These are phyloP conservation scores for Rhodotorula sphaerocarpa DNA, from an alignment of 768 basidiomycete species.

Conservation along the genomic window DNA sequence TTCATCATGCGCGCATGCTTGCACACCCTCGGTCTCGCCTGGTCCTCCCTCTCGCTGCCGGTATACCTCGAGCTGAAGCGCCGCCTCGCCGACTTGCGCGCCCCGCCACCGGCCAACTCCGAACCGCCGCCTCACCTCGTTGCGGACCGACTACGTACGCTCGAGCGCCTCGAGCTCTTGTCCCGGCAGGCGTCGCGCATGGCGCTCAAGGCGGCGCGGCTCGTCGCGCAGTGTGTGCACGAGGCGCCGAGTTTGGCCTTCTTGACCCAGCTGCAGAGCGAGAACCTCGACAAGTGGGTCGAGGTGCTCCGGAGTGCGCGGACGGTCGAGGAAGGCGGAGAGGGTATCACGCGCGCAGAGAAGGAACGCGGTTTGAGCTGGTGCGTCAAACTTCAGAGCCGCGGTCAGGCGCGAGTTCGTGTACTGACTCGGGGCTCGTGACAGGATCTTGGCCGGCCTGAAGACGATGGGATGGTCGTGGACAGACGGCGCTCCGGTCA, in stretches of 20 bases:
- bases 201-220: conserved; percentile 25
- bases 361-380: conserved; percentile 9
- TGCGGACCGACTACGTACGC: not conserved
- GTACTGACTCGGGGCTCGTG: fast-evolving
- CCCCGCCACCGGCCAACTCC: not conserved
- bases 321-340: conserved; percentile 19
- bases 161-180: conserved; percentile 18
- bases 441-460: conserved; percentile 28
- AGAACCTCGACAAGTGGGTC: conserved; percentile 24
- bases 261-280: conserved; percentile 21
- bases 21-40: conserved; percentile 31
- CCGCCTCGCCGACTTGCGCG: conserved; percentile 14
- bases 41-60: conserved; percentile 30
- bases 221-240: conserved; percentile 28
- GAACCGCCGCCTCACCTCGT: conserved; percentile 1
- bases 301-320: conserved; percentile 16
- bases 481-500: conserved; percentile 11
- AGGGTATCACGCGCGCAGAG: conserved; percentile 19
- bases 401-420: not conserved
- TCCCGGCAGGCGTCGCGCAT: conserved; percentile 6
- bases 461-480: conserved; percentile 33
- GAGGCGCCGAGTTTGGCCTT: conserved; percentile 32
- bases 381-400: not conserved
- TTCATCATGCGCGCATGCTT: conserved; percentile 29
- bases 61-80: conserved; percentile 24